phyloP scores from a whole-genome alignment of 139 green algal genomes.

The Chlorella sp. region DNA sequence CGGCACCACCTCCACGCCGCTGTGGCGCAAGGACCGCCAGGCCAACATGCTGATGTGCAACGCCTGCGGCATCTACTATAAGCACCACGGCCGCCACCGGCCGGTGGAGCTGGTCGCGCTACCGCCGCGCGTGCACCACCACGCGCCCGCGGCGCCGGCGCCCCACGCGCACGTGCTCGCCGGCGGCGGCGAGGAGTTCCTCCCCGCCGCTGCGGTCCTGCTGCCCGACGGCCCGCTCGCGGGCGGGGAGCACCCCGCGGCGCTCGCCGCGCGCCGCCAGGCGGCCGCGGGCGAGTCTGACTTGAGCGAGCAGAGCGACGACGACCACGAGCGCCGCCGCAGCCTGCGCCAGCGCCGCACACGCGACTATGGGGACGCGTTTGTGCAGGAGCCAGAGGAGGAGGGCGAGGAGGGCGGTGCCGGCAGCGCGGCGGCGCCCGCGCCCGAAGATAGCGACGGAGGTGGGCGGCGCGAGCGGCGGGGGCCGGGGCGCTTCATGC shows the following conservation, averaged over 20 bases:
- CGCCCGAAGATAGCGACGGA: constrained; percentile 20
- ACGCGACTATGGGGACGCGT: neutral
- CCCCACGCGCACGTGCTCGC: neutral
- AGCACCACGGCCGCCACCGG: constrained; percentile 65
- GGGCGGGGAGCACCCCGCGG: neutral
- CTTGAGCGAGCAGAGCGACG: constrained; percentile 24
- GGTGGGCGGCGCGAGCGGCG: too few relatives aligned
- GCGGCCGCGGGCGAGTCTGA: neutral
- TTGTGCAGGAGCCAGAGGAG: constrained; percentile 5
- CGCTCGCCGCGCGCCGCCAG: neutral
- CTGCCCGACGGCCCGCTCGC: neutral
- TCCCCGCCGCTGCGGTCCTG: neutral
- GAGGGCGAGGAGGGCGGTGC: neutral
- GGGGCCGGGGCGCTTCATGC: too few relatives aligned
- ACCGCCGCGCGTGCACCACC: constrained; percentile 2
- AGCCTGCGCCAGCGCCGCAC: constrained; percentile 12
- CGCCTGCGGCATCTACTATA: constrained; percentile 61
- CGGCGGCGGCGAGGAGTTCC: neutral
- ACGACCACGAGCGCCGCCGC: constrained; percentile 13
- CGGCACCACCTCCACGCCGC: constrained; percentile 63
- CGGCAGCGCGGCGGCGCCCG: neutral
- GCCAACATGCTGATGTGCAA: constrained; percentile 71
- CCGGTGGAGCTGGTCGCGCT: constrained; percentile 34
- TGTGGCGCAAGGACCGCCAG: constrained; percentile 72
- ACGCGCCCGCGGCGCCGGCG: neutral